phyloP scores from a whole-genome alignment of 306 rosid species.

The Ammopiptanthus mongolicus region DNA sequence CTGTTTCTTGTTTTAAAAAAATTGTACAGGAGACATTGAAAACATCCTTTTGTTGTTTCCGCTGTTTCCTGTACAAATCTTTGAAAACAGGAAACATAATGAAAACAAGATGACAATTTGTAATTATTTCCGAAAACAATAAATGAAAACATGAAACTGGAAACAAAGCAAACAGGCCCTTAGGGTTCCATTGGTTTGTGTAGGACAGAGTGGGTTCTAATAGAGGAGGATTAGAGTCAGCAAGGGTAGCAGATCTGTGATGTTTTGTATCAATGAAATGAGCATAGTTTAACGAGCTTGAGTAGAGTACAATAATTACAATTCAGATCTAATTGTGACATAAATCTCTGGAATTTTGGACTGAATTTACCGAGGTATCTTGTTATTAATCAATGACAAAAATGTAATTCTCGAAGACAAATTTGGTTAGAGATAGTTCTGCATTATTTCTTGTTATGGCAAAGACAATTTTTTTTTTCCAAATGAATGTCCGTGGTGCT shows the following conservation, averaged over 20 bases:
- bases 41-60: too few species aligned
- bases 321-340: neutral
- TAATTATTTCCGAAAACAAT: too few species aligned
- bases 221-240: neutral
- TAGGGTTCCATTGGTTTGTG: neutral
- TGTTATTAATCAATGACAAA: neutral
- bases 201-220: neutral
- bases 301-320: neutral
- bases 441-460: neutral
- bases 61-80: too few species aligned
- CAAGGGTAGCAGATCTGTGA: neutral
- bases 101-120: too few species aligned
- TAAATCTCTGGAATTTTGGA: neutral
- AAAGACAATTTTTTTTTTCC: neutral
- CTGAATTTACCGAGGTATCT: neutral
- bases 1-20: too few species aligned
- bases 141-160: too few species aligned
- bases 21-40: too few species aligned
- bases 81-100: too few species aligned
- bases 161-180: too few species aligned
- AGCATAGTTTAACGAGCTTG: neutral
- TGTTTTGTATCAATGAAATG: neutral
- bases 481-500: neutral
- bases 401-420: neutral
- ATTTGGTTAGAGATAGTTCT: neutral